Percentiles rank a stretch among this genome's conserved stretches.
These are phyloP conservation scores for Phanerochaete carnosa DNA, from an alignment of 768 basidiomycete genomes.

Conservation along the genomic window DNA sequence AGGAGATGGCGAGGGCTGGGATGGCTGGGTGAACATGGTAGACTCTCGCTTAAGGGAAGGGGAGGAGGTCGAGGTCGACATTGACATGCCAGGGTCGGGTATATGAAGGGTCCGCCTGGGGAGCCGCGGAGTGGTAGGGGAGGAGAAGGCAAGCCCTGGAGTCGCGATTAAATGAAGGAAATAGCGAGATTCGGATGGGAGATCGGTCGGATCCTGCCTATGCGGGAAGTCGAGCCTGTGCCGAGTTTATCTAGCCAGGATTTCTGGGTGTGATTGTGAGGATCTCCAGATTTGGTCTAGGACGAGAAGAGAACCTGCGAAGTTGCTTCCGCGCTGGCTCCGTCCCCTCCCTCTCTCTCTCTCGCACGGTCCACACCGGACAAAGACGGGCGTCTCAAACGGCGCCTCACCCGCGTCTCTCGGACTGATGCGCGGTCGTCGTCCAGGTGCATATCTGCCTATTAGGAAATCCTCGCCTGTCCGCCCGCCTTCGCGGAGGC, in stretches of 20 bases:
- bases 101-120: conserved; percentile 15
- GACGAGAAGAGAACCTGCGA: not conserved
- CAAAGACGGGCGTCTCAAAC: not conserved
- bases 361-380: not conserved
- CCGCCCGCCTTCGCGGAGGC: too few relatives aligned
- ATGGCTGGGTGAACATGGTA: not conserved
- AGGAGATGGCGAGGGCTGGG: not conserved
- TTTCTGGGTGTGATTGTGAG: conserved; percentile 1
- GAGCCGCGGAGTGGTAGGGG: too few relatives aligned
- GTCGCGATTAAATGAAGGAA: not conserved
- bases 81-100: conserved; percentile 15
- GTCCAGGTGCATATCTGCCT: not conserved
- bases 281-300: conserved; percentile 8
- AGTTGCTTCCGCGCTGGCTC: conserved; percentile 4
- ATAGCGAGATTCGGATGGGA: conserved; percentile 1
- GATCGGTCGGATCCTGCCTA: conserved; percentile 10
- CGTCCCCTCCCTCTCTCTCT: not conserved
- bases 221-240: conserved; percentile 1
- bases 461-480: not conserved
- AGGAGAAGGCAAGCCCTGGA: not conserved
- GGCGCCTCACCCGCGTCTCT: not conserved
- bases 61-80: conserved; percentile 1
- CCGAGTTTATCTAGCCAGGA: conserved; percentile 9
- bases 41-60: conserved; percentile 3
- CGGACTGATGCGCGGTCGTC: not conserved